Evolutionary conservation across 164 flowering plant species (phyloP), one percentile per base, ranked within the genome.

Genomic region (Berberis vulgaris): DNA sequence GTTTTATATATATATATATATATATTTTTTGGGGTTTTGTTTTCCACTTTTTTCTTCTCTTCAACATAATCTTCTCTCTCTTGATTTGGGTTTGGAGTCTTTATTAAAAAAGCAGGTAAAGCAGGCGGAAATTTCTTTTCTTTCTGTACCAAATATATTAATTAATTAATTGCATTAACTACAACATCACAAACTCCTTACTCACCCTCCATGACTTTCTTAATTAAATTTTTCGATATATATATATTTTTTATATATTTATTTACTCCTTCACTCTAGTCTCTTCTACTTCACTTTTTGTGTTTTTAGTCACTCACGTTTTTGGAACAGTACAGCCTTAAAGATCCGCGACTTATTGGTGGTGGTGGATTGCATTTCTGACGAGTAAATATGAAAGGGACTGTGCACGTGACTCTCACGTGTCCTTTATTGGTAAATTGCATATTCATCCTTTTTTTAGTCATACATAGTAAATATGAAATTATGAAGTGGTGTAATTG

Each of bases 51-150:
- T 63, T 66, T 59, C 63, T 61, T 72, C 46, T 61, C 66, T 54
- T 47, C 9, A 9, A 47, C 26, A 26, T 26, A 26, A 26, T 26
- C 26, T 50, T 50, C 11, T 5, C 49, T 46, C 49, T 46, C 49
- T 57, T 26, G 26, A 26, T 26, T 26, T 26, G 26, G 26, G 26
- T 26, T 26, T 50, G 6, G 44, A 47, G 53, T 2, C 53, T 61
- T 64, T 57, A n/a, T 67, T 60, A 52, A 61, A 61, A 72, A 72
- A 61, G 79, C 61, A 75, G 68, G 75, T 72, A 75, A 69, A 72
- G 73, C 69, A 66, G 73, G 73, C 69, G 68, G 71, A 72, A 71
- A 71, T 75, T 75, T 75, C 73, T 71, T 69, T 71, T 69, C 57
- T 67, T 39, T 59, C 9, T 65, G 62, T 59, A 65, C 12, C 2